These are phyloP conservation scores for Coemansia sp. DNA, from an alignment of 192 early-diverging fungal genomes.

Conservation along the genomic window DNA sequence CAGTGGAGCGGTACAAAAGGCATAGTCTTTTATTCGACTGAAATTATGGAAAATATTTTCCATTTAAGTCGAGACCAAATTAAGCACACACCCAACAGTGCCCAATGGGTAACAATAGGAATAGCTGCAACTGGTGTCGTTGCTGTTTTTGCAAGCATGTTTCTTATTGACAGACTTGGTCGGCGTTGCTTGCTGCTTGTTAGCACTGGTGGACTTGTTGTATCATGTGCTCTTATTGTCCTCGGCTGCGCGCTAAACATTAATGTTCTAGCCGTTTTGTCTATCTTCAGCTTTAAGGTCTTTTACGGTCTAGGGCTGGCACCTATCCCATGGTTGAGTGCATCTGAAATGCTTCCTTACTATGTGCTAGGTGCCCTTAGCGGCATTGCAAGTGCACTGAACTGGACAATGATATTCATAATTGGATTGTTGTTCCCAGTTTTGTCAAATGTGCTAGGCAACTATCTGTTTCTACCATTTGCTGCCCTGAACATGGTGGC, in stretches of 20 bases:
- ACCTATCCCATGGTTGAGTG: conserved; percentile 76
- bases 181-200: conserved; percentile 65
- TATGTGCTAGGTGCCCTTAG: conserved; percentile 69
- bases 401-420: conserved; percentile 67
- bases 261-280: conserved; percentile 51
- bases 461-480: conserved; percentile 64
- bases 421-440: conserved; percentile 60
- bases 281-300: conserved; percentile 68
- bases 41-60: conserved; percentile 65
- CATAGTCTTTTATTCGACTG: conserved; percentile 80
- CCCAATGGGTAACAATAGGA: conserved; percentile 50
- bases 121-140: conserved; percentile 35
- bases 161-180: conserved; percentile 70
- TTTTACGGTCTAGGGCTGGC: conserved; percentile 75
- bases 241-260: conserved; percentile 56
- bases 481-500: conserved; percentile 58
- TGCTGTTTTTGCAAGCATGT: conserved; percentile 34
- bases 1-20: conserved; percentile 84
- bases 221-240: conserved; percentile 59
- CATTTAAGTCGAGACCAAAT: conserved; percentile 40
- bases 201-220: conserved; percentile 58
- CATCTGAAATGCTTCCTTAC: conserved; percentile 74
- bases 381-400: conserved; percentile 66
- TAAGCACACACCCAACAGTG: conserved; percentile 41
- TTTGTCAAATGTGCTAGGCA: conserved; percentile 29